These are phyloP conservation scores for Chrysoporthe austroafricana DNA, from an alignment of 2,329 filamentous ascomycete genomes.

Conservation along the genomic window DNA sequence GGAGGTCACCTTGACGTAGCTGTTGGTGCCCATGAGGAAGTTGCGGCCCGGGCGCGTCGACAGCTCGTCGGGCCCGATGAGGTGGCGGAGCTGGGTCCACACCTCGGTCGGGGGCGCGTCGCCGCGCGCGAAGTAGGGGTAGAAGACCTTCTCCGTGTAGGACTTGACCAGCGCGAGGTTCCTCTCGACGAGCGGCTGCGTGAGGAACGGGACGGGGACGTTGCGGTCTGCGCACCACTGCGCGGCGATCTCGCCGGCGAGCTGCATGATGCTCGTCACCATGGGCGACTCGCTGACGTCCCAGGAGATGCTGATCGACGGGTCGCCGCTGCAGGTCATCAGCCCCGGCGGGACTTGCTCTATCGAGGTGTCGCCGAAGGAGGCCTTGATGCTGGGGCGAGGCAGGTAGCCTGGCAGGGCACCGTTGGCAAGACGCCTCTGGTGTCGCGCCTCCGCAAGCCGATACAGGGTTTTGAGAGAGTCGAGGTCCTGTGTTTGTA, in stretches of 20 bases:
- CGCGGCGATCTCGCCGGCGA: slow-evolving; percentile 65
- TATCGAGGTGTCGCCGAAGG: slow-evolving; percentile 42
- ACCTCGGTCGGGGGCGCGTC: slow-evolving; percentile 38
- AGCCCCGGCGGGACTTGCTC: slow-evolving; percentile 32
- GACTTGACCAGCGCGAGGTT: slow-evolving; percentile 44
- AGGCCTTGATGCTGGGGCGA: slow-evolving; percentile 48
- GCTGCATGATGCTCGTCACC: slow-evolving; percentile 59
- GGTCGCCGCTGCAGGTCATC: slow-evolving; percentile 49
- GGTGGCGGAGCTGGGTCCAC: slow-evolving; percentile 38
- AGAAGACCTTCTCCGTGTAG: slow-evolving; percentile 44
- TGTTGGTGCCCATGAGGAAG: slow-evolving; percentile 60
- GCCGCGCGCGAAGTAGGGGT: slow-evolving; percentile 44
- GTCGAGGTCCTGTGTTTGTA: slow-evolving; percentile 47
- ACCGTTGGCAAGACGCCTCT: slow-evolving; percentile 49
- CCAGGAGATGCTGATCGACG: slow-evolving; percentile 52
- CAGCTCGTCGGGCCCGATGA: slow-evolving; percentile 56
- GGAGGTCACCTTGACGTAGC: slow-evolving; percentile 67
- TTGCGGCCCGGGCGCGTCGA: slow-evolving; percentile 58
- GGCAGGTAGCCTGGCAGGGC: slow-evolving; percentile 54
- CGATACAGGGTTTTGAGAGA: slow-evolving; percentile 53
- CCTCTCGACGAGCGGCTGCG: slow-evolving; percentile 47
- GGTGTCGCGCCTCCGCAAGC: slow-evolving; percentile 52
- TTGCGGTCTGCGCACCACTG: slow-evolving; percentile 61
- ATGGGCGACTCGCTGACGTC: slow-evolving; percentile 38
- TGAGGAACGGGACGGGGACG: slow-evolving; percentile 64